Evolutionary conservation across 176 grass and related monocot species (phyloP).

Genomic region (Alloteropsis semialata): DNA sequence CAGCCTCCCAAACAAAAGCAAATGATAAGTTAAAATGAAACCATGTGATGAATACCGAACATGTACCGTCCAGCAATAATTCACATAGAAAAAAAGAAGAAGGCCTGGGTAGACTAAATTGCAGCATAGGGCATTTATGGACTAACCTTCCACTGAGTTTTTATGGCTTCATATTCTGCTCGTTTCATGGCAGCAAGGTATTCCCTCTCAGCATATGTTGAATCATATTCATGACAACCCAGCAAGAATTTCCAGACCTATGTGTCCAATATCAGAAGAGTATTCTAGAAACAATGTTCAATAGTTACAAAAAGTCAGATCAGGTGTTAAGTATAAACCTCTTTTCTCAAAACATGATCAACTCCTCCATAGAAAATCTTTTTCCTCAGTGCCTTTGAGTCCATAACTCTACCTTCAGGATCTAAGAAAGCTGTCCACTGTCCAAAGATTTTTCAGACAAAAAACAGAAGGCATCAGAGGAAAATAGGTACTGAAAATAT

Average conservation of each 20-base stretch:
- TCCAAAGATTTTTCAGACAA: conserved; percentile 29
- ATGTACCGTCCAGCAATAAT: background rate
- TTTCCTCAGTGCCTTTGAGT: conserved; percentile 87
- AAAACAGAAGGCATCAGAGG: conserved; percentile 18
- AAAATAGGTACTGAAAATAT: conserved; percentile 8
- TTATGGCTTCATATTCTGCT: conserved; percentile 86
- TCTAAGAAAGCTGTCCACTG: conserved; percentile 91
- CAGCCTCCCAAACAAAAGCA: background rate
- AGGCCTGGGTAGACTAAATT: conserved; percentile 27
- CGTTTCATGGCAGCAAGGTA: conserved; percentile 68
- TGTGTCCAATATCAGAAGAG: conserved; percentile 33
- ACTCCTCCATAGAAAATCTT: conserved; percentile 93
- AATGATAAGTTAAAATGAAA: conserved; percentile 2
- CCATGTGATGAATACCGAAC: background rate
- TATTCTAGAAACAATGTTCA: conserved; percentile 18
- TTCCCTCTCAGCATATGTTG: conserved; percentile 93
- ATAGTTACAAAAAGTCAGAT: conserved; percentile 18
- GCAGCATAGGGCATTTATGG: no score
- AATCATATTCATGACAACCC: conserved; percentile 94
- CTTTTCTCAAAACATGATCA: conserved; percentile 84
- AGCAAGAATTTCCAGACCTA: conserved; percentile 98
- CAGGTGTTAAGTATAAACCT: conserved; percentile 49
- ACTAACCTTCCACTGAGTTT: conserved; percentile 97
- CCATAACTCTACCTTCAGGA: conserved; percentile 86
- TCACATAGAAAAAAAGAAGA: background rate